Evolutionary conservation across 192 early-diverging fungal genomes (phyloP).

Genomic region (Radiomyces spectabilis): DNA sequence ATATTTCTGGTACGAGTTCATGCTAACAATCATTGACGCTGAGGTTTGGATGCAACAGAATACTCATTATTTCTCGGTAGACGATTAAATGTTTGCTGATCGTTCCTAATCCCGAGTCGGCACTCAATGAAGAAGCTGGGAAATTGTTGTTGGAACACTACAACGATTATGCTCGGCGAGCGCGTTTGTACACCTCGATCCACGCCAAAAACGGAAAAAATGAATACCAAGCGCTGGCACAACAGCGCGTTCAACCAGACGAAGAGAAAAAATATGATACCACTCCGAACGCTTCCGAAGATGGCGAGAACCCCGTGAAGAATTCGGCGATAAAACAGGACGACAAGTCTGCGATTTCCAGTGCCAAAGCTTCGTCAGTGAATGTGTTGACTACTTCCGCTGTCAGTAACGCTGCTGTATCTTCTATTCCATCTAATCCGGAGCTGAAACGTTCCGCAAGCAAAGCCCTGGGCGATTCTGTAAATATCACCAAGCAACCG

Average conservation of each 20-base stretch:
- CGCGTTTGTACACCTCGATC: constrained; percentile 69
- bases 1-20: constrained; percentile 63
- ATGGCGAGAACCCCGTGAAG: not conserved
- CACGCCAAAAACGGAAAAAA: constrained; percentile 52
- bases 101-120: constrained; percentile 91
- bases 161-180: constrained; percentile 75
- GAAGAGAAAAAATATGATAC: no score
- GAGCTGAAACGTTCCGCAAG: not conserved
- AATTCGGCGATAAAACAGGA: not conserved
- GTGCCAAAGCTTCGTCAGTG: not conserved
- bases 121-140: constrained; percentile 93
- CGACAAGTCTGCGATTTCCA: not conserved
- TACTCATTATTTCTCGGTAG: constrained; percentile 30
- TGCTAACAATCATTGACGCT: not conserved
- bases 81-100: constrained; percentile 94
- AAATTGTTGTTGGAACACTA: constrained; percentile 83
- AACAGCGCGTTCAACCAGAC: no score
- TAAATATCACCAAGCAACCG: not conserved
- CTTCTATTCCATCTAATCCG: not conserved
- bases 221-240: constrained; percentile 7
- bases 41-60: not conserved
- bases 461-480: not conserved
- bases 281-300: not conserved
- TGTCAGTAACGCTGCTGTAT: not conserved
- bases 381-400: not conserved